Evolutionary conservation across 495 filamentous ascomycete genomes (phyloP).

Genomic region (Staphylotrichum longicolle): DNA sequence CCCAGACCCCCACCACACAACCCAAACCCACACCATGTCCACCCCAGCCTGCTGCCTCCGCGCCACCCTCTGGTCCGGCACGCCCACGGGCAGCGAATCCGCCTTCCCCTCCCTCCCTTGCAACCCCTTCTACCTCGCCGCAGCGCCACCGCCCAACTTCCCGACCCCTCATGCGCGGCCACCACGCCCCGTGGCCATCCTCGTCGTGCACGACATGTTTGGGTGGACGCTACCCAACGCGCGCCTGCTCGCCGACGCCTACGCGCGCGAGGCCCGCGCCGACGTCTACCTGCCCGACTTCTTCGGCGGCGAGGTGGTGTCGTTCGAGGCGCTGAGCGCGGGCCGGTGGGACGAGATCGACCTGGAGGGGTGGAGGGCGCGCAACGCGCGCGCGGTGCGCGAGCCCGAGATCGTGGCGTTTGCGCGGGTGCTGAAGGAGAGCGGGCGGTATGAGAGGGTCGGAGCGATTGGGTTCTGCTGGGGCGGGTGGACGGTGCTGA

Average conservation of each 20-base stretch:
- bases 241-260: conserved; percentile 56
- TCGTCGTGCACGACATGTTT: conserved; percentile 57
- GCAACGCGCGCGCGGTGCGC: conserved; percentile 47
- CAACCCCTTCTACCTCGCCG: conserved; percentile 45
- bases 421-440: conserved; percentile 44
- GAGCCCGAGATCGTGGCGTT: conserved; percentile 54
- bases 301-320: conserved; percentile 41
- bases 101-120: conserved; percentile 39
- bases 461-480: conserved; percentile 62
- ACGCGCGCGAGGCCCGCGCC: conserved; percentile 50
- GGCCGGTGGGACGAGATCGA: conserved; percentile 42
- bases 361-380: conserved; percentile 34
- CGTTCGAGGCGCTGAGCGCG: conserved; percentile 30
- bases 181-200: conserved; percentile 37
- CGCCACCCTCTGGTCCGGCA: conserved; percentile 50
- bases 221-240: conserved; percentile 59
- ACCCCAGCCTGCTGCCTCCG: conserved; percentile 42
- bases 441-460: conserved; percentile 39
- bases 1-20: too few species aligned
- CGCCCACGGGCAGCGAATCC: conserved; percentile 40
- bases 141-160: conserved; percentile 35
- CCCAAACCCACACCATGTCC: too few species aligned
- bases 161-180: conserved; percentile 20
- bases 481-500: conserved; percentile 52
- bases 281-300: conserved; percentile 61